Base-by-base conservation (phyloP, 441 rosid species). In the Isatis lusitanica region DNA sequence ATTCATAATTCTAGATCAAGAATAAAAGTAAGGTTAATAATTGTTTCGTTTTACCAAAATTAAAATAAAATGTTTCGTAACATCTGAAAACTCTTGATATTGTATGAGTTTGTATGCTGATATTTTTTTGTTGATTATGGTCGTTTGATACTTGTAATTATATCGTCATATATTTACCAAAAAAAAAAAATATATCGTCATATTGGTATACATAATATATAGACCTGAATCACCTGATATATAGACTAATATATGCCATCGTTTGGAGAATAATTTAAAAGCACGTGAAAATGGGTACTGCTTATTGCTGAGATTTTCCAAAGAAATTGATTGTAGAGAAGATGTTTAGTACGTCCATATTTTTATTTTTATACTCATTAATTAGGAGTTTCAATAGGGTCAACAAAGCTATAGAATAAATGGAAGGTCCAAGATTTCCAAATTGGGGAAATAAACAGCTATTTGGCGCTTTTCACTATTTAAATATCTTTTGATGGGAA, bases 1-100 rank as follows among this genome's bases (percentile, higher is more conserved):
- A 76, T 71, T 76, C 68, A 67, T 66, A 52, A 24, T 72, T 66
- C 66, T 61, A 66, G 47, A 66, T 66, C 74, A 71, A 62, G 65
- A 72, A 72, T 73, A 72, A 77, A 71, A 48, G 11, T 55, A 36
- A 51, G 55, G 30, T 18, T 66, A 4, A 26, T 39, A 13, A 2
- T 21, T 63, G 44, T 44, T 63, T 55, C 60, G 18, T 28, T 31
- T 30, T 30, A 55, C n/a, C 8, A 55, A 30, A 28, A 28, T 13
- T 7, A 53, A 21, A 43, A 44, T 6, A 53, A 2, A 28, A 13
- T 53, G 59, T n/a, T 53, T 17, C 9, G 31, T 55, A 46, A 39
- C 15, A 62, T 62, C 17, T 55, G 7, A 63, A 63, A 17, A 28
- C 48, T 67, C 63, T 67, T 59, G 46, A 11, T 60, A 18, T 62